phyloP scores from a whole-genome alignment of 1,139 yeast species.

The Saccharomyces hybrid region DNA sequence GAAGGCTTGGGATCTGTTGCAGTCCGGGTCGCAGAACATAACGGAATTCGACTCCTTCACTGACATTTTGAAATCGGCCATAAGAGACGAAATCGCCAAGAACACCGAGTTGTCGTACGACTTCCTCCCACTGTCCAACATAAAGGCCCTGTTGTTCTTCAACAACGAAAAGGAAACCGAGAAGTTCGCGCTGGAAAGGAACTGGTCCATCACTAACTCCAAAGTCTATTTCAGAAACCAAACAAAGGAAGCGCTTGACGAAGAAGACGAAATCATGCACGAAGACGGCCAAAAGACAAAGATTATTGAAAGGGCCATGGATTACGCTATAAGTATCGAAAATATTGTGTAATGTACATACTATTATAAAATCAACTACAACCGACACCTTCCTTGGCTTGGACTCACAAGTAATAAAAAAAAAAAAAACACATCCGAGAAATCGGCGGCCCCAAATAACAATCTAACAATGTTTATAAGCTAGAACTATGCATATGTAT shows the following conservation, averaged over 20 bases:
- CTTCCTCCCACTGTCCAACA: slow-evolving; percentile 70
- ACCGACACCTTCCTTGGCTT: too few species aligned
- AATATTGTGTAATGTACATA: slow-evolving; percentile 23
- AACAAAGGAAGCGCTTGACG: slow-evolving; percentile 10
- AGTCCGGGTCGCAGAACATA: slow-evolving; percentile 32
- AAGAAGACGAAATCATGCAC: slow-evolving; percentile 11
- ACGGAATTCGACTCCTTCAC: slow-evolving; percentile 55
- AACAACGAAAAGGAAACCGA: slow-evolving; percentile 61
- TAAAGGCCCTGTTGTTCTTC: slow-evolving; percentile 72
- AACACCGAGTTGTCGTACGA: slow-evolving; percentile 76
- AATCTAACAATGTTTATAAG: not conserved
- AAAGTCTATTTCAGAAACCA: slow-evolving; percentile 48
- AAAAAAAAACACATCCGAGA: too few species aligned
- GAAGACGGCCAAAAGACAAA: slow-evolving; percentile 10
- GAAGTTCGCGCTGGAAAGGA: slow-evolving; percentile 48
- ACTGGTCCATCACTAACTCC: slow-evolving; percentile 60
- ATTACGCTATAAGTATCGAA: slow-evolving; percentile 31
- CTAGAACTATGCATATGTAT: not conserved
- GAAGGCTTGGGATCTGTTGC: slow-evolving; percentile 75
- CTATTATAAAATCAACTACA: not conserved
- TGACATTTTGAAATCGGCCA: slow-evolving; percentile 61
- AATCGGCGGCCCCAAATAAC: not conserved
- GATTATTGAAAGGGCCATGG: slow-evolving; percentile 26
- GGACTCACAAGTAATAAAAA: too few species aligned
- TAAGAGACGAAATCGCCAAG: slow-evolving; percentile 80